Percentiles rank a stretch among this genome's conserved stretches.
Conservation (phyloP, 257 asterid species). For the Penstemon barbatus region DNA sequence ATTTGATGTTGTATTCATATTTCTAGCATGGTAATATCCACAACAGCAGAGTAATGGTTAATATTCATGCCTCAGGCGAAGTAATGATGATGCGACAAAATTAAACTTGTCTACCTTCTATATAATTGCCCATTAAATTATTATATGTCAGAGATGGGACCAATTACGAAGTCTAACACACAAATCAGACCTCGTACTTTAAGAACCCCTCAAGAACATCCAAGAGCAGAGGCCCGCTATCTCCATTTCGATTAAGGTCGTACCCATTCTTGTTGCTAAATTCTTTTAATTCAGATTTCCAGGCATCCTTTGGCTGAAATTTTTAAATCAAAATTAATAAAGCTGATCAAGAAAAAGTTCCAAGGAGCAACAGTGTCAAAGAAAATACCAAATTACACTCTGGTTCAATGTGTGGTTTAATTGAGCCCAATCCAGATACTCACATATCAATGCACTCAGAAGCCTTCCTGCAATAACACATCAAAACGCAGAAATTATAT, state of each 20-base stretch:
- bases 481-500: constrained; percentile 21
- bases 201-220: constrained; percentile 96
- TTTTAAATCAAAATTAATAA: constrained; percentile 7
- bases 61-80: neutral
- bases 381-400: constrained; percentile 75
- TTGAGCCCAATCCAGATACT: constrained; percentile 95
- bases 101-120: neutral
- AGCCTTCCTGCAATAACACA: constrained; percentile 68
- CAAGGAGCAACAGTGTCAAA: constrained; percentile 16
- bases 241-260: constrained; percentile 82
- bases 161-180: constrained; percentile 28
- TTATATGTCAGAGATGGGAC: constrained; percentile 38
- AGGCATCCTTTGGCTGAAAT: constrained; percentile 67
- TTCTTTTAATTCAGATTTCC: constrained; percentile 74
- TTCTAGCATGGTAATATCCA: neutral
- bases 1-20: neutral
- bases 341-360: constrained; percentile 2
- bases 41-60: too few species aligned
- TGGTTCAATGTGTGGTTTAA: constrained; percentile 78
- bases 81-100: neutral
- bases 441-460: constrained; percentile 78
- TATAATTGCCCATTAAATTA: constrained; percentile 25
- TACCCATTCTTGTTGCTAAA: constrained; percentile 90
- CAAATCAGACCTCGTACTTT: constrained; percentile 80
- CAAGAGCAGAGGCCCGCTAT: constrained; percentile 87